Conservation (phyloP, 352 stramenopile species). For the Phytophthora hibernalis region DNA sequence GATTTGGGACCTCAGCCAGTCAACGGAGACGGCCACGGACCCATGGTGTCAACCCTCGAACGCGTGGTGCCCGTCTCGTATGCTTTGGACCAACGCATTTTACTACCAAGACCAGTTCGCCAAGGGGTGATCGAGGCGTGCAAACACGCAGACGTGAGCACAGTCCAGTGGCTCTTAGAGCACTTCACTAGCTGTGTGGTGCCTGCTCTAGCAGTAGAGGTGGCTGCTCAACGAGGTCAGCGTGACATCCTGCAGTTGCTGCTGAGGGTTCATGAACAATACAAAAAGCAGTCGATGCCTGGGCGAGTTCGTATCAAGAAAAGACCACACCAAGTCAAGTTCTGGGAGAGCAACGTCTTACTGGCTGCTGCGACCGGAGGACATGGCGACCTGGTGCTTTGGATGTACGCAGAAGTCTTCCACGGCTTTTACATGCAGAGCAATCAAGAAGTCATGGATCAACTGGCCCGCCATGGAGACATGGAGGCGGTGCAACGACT, state of each 20-base stretch:
- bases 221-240: slow-evolving; percentile 16
- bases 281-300: slow-evolving; percentile 25
- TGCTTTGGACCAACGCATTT: slow-evolving; percentile 35
- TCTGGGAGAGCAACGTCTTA: slow-evolving; percentile 39
- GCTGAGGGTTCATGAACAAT: slow-evolving; percentile 18
- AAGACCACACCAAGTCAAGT: slow-evolving; percentile 32
- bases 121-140: slow-evolving; percentile 25
- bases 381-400: slow-evolving; percentile 31
- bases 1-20: slow-evolving; percentile 27
- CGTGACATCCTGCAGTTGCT: slow-evolving; percentile 26
- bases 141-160: slow-evolving; percentile 19
- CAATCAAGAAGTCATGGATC: slow-evolving; percentile 33
- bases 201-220: slow-evolving; percentile 25
- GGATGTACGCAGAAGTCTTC: slow-evolving; percentile 32
- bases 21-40: slow-evolving; percentile 9
- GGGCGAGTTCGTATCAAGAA: slow-evolving; percentile 3
- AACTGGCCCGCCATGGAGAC: slow-evolving; percentile 30
- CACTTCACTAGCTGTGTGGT: slow-evolving; percentile 28
- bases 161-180: slow-evolving; percentile 29
- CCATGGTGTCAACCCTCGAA: slow-evolving; percentile 28
- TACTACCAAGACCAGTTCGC: slow-evolving; percentile 40
- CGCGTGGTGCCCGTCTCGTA: slow-evolving; percentile 22
- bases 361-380: slow-evolving; percentile 27
- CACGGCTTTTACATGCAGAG: slow-evolving; percentile 32
- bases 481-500: slow-evolving; percentile 14